Evolutionary conservation across 2,329 filamentous ascomycete species (phyloP), one percentile per base, ranked within the genome.

Genomic region (Cladosporium phlei): DNA sequence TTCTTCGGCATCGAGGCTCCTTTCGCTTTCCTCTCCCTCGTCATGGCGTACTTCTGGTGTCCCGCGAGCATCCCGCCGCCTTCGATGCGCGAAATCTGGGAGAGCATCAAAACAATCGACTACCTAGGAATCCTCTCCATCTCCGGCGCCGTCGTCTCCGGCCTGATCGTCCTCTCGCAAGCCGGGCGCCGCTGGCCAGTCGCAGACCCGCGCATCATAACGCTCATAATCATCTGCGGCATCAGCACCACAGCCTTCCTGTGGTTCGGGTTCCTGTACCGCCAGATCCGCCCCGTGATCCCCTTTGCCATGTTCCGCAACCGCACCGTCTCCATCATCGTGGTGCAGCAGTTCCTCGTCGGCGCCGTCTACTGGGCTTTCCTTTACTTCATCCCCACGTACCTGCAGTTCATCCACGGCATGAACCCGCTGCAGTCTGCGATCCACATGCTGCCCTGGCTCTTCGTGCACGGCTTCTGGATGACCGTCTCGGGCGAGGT

Each of bases 221-320:
- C 38, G 8, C 48, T 58, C 5, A 32, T 46, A 17, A 29, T 35
- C 27, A 32, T 52, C 9, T 39, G 51, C 16, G 48, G 33, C 12
- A 17, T 52, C 5, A 46, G 33, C 27, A 19, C 35, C 2, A 32
- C 44, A 5, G 14, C 33, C 3, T 57, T 55, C 38, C 33, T 52
- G 12, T 28, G 37, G 24, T 40, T 50, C 4, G 55, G 53, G 9
- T 43, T 47, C 32, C 38, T 40, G 2, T 43, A 35, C 21, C 38
- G 48, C 11, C 27, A 43, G n/a, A 38, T 48, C 14, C 51, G 55
- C 11, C 54, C 54, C 2, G 53, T 59, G 22, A 46, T 56, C 3
- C 55, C 55, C 1, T 59, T 58, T 50, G 17, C 39, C 2, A 47
- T 59, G 11, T 59, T 58, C 45, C 30, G 45, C n/a, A 58, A 56